Evolutionary conservation across 2,329 filamentous ascomycete species (phyloP).

Genomic region (Trichoderma sp.): DNA sequence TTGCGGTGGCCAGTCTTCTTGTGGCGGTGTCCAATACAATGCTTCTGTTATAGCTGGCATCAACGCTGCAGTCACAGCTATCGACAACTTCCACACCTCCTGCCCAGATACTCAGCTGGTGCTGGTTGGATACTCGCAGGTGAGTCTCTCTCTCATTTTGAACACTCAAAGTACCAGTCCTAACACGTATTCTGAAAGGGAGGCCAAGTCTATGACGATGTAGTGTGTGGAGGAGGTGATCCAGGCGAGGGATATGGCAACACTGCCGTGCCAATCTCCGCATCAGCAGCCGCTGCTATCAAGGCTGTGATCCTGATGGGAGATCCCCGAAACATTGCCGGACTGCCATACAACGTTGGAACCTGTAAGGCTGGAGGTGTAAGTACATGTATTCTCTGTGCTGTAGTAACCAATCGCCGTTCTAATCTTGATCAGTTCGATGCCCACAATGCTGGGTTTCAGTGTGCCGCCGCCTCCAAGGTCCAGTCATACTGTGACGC

Average conservation of each 20-base stretch:
- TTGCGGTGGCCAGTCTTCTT: constrained; percentile 60
- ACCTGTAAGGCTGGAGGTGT: constrained; percentile 50
- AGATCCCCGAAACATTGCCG: constrained; percentile 58
- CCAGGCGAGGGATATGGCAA: constrained; percentile 47
- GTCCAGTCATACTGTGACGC: constrained; percentile 67
- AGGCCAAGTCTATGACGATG: constrained; percentile 66
- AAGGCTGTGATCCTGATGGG: constrained; percentile 68
- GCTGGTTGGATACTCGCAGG: constrained; percentile 64
- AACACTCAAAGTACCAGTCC: background rate
- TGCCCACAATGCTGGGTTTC: constrained; percentile 58
- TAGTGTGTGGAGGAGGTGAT: constrained; percentile 60
- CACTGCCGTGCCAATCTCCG: constrained; percentile 46
- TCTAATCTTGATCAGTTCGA: constrained; percentile 52
- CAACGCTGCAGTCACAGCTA: constrained; percentile 36
- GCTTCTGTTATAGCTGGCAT: constrained; percentile 43
- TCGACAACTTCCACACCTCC: constrained; percentile 57
- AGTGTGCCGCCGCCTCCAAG: constrained; percentile 54
- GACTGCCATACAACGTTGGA: constrained; percentile 59
- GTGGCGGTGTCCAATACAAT: constrained; percentile 60
- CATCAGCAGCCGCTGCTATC: constrained; percentile 54
- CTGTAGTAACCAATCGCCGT: background rate
- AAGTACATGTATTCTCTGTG: constrained; percentile 39
- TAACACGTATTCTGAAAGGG: constrained; percentile 41
- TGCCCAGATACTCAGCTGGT: constrained; percentile 62
- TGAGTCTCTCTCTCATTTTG: constrained; percentile 31